phyloP scores from a whole-genome alignment of 495 filamentous ascomycete species.

The Annulohypoxylon stygium region DNA sequence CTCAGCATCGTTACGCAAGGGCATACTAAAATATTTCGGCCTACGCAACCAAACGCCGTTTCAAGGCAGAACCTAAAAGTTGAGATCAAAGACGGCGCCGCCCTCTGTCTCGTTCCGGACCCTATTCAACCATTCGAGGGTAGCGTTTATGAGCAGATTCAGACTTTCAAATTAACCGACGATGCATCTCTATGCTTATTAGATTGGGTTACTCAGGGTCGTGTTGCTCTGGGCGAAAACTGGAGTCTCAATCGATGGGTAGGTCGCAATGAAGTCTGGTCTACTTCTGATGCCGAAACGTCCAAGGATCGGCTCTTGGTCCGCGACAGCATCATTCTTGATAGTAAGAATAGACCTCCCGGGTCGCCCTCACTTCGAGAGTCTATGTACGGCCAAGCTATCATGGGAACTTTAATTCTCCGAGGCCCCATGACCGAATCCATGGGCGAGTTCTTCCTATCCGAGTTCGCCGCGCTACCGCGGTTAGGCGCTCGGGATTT shows the following conservation, averaged over 20 bases:
- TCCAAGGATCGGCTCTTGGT: constrained; percentile 74
- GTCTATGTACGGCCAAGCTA: constrained; percentile 73
- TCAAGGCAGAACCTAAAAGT: constrained; percentile 78
- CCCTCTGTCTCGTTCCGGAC: constrained; percentile 92
- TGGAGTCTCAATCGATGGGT: constrained; percentile 85
- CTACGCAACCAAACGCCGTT: constrained; percentile 65
- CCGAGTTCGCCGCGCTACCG: constrained; percentile 80
- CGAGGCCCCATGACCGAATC: constrained; percentile 76
- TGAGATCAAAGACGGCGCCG: constrained; percentile 70
- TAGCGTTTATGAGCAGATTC: constrained; percentile 84
- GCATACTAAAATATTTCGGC: constrained; percentile 95
- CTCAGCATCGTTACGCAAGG: constrained; percentile 93
- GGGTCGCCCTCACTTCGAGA: constrained; percentile 56
- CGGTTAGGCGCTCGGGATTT: constrained; percentile 88
- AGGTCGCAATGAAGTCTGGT: constrained; percentile 89
- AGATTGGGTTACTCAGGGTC: constrained; percentile 93
- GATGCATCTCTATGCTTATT: constrained; percentile 78
- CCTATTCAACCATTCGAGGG: constrained; percentile 88
- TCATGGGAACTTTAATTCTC: constrained; percentile 87
- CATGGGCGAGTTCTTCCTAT: constrained; percentile 77
- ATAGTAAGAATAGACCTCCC: constrained; percentile 59
- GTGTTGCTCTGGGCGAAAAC: constrained; percentile 87
- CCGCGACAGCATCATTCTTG: constrained; percentile 83
- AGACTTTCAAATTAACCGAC: constrained; percentile 76
- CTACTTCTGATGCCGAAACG: constrained; percentile 32